Evolutionary conservation across 176 grass and related monocot genomes (phyloP).

Genomic region (Themeda triandra): DNA sequence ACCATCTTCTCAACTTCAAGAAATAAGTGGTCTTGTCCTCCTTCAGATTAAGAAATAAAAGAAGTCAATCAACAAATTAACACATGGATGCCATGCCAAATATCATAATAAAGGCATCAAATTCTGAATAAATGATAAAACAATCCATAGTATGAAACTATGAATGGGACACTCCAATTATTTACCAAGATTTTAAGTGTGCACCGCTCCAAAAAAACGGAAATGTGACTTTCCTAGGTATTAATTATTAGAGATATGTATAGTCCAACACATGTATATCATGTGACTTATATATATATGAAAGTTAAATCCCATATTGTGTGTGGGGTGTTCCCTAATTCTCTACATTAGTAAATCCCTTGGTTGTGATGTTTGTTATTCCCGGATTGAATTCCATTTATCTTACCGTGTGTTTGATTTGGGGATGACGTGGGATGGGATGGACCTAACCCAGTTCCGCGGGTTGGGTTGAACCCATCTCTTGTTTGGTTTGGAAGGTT

Average conservation of each 20-base stretch:
- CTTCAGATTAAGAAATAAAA: conserved; percentile 45
- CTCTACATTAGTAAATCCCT: background rate
- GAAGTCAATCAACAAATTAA: conserved; percentile 4
- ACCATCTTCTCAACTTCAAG: conserved; percentile 93
- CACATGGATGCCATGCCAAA: background rate
- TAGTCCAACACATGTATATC: too few species aligned
- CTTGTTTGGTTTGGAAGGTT: too few species aligned
- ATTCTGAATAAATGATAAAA: background rate
- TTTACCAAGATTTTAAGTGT: background rate
- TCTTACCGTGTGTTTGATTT: background rate
- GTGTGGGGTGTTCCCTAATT: background rate
- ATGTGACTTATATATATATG: background rate
- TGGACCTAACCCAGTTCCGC: too few species aligned
- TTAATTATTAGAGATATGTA: background rate
- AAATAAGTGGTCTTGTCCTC: conserved; percentile 52
- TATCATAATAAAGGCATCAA: conserved; percentile 4
- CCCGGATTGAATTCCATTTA: background rate
- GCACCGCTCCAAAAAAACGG: background rate
- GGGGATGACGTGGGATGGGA: too few species aligned
- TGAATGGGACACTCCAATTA: background rate
- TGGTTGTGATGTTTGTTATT: background rate
- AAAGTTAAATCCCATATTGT: too few species aligned
- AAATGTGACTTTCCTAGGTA: background rate
- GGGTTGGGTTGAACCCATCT: too few species aligned
- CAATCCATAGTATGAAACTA: background rate